Base-by-base conservation (phyloP, 2,329 filamentous ascomycete genomes). In the Penicillium sp. region DNA sequence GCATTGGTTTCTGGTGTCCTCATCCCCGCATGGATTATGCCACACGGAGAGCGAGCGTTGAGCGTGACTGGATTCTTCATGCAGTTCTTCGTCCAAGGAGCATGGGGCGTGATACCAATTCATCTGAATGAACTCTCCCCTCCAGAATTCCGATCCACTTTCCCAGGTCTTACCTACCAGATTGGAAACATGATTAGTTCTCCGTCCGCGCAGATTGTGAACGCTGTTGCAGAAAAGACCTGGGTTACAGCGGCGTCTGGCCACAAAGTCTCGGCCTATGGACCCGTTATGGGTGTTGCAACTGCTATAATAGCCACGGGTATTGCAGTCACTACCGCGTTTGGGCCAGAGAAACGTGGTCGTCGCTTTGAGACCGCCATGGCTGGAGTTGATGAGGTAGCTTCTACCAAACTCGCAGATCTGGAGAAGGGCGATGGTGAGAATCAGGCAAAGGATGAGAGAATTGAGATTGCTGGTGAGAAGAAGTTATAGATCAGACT, bases 101-200 rank as follows among this genome's bases (percentile, higher is more conserved):
- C 87, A 0, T 89, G 87, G 86, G 87, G 81, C 29, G 83, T 87
- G 2, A 83, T 88, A 13, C 85, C 85, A 14, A 89, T 91, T 52
- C 89, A 92, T 63, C 77, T 92, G 4, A 91, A 90, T 83, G 89
- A 92, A 68, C 77, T 92, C 8, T 87, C 85, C 0, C 89, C 89
- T 0, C 87, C 86, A 1, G 83, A 83, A 0, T 88, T 92, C 77
- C 80, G 89, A 4, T 90, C 89, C 0, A 90, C 67, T 0, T 69
- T 69, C 55, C 90, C 90, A 21, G 89, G 89, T 48, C 88, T 88
- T 0, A 80, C 83, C 2, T 91, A 92, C 74, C 88, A 93, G 73
- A 81, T 92, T 2, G 90, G 90, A 46, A 93, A 92, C 69, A 82
- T 70, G 68, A 69, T 69, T 33, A 69, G 66, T n/a, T 70, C 68